These are phyloP conservation scores for Fusarium sp. DNA, from an alignment of 2,329 filamentous ascomycete species.

Conservation along the genomic window DNA sequence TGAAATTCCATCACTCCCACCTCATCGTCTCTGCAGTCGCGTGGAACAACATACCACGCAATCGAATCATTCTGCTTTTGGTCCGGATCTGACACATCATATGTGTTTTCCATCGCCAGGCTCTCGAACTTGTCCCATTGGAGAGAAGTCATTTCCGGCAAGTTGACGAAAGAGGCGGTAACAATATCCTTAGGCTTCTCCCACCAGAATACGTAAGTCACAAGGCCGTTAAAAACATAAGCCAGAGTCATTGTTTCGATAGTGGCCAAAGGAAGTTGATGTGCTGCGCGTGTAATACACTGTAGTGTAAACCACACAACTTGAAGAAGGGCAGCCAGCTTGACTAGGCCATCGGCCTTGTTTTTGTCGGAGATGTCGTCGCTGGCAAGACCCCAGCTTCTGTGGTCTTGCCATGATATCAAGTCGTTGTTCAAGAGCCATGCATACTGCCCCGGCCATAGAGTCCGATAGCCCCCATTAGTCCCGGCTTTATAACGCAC, in stretches of 20 bases:
- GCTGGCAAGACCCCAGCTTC: background rate
- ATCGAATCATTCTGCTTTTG: constrained; percentile 10
- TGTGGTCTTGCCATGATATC: too few species aligned
- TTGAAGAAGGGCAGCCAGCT: constrained; percentile 13
- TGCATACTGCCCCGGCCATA: constrained; percentile 7
- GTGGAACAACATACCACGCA: constrained; percentile 25
- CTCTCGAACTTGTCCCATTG: constrained; percentile 15
- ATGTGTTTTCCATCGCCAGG: constrained; percentile 19
- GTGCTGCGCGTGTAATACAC: constrained; percentile 7
- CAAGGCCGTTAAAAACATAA: constrained; percentile 17
- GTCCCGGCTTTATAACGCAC: background rate
- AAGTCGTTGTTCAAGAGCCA: constrained; percentile 9
- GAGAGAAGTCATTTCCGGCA: constrained; percentile 11
- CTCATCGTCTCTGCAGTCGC: constrained; percentile 18
- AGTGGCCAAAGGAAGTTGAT: constrained; percentile 17
- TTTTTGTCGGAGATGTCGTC: constrained; percentile 21
- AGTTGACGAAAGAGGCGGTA: constrained; percentile 6
- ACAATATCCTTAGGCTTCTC: constrained; percentile 26
- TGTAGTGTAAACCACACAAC: constrained; percentile 17
- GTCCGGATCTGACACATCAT: background rate
- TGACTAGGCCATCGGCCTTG: constrained; percentile 18
- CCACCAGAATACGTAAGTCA: constrained; percentile 19
- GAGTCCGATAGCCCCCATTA: background rate
- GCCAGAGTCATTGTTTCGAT: constrained; percentile 23
- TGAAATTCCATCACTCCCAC: constrained; percentile 9